Evolutionary conservation across 192 early-diverging fungal species (phyloP).

Genomic region (Backusella macrospora): DNA sequence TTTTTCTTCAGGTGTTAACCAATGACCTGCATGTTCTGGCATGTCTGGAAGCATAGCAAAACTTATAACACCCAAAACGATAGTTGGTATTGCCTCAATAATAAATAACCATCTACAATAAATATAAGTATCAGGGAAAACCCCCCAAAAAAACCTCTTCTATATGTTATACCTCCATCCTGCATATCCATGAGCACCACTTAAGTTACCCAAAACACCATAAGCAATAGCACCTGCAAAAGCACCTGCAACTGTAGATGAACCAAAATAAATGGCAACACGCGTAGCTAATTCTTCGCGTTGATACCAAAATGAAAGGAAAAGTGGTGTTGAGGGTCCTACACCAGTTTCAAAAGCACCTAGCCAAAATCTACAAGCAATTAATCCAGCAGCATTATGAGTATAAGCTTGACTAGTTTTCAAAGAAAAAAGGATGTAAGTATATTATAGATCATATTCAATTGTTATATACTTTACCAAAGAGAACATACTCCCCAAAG

Average conservation of each 20-base stretch:
- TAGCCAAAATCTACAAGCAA: conserved; percentile 33
- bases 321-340: conserved; percentile 26
- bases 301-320: conserved; percentile 34
- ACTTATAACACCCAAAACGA: conserved; percentile 56
- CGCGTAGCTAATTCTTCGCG: conserved; percentile 26
- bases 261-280: conserved; percentile 66
- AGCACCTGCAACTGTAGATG: conserved; percentile 73
- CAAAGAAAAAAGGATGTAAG: neutral
- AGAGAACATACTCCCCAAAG: conserved; percentile 36
- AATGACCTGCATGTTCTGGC: conserved; percentile 39
- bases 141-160: neutral
- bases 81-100: conserved; percentile 66
- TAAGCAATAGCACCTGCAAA: conserved; percentile 78
- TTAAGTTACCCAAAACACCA: conserved; percentile 54
- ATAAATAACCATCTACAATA: conserved; percentile 66
- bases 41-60: conserved; percentile 58
- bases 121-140: neutral
- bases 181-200: conserved; percentile 52
- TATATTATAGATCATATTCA: neutral
- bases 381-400: conserved; percentile 35
- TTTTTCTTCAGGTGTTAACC: conserved; percentile 41
- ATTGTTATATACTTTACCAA: conserved; percentile 18
- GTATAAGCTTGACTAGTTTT: conserved; percentile 26
- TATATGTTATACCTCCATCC: conserved; percentile 53
- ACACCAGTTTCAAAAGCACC: conserved; percentile 33